Percentiles rank a stretch among this genome's conserved stretches.
Conservation (phyloP, 306 rosid species). For the Crotalaria pallida region DNA sequence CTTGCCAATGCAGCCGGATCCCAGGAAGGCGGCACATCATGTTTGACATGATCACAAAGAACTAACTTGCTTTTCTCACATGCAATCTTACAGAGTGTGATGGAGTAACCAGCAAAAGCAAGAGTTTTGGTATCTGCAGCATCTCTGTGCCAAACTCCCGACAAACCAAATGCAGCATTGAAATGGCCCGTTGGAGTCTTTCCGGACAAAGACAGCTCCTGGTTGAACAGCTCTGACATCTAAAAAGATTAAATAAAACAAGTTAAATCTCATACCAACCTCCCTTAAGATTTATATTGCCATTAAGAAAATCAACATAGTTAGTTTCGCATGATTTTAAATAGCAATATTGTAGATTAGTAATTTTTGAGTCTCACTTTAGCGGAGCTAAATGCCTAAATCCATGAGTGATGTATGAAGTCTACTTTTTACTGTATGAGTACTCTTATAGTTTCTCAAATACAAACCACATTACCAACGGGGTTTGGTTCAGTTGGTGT, state of each 20-base stretch:
- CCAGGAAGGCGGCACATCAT: slow-evolving; percentile 78
- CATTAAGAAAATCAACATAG: too few relatives aligned
- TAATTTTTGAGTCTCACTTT: too few relatives aligned
- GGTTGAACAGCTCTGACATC: slow-evolving; percentile 92
- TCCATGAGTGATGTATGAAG: too few relatives aligned
- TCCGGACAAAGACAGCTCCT: slow-evolving; percentile 64
- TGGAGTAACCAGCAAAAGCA: slow-evolving; percentile 68
- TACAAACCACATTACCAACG: too few relatives aligned
- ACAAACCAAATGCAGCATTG: slow-evolving; percentile 65
- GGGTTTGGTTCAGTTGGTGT: too few relatives aligned
- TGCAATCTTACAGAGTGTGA: slow-evolving; percentile 65
- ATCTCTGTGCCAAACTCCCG: slow-evolving; percentile 77
- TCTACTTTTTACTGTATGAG: too few relatives aligned
- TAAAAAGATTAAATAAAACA: slow-evolving; percentile 15
- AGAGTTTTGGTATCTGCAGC: slow-evolving; percentile 75
- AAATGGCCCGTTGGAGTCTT: slow-evolving; percentile 83
- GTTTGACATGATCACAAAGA: slow-evolving; percentile 60
- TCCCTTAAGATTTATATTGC: too few relatives aligned
- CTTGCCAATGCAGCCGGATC: slow-evolving; percentile 81
- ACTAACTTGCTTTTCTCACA: slow-evolving; percentile 56
- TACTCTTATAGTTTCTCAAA: too few relatives aligned
- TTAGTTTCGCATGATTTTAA: too few relatives aligned
- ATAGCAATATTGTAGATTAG: too few relatives aligned
- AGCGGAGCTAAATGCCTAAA: too few relatives aligned
- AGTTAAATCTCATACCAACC: slow-evolving; percentile 42